Evolutionary conservation across 2,329 filamentous ascomycete genomes (phyloP).

Genomic region (Fusarium foetens): DNA sequence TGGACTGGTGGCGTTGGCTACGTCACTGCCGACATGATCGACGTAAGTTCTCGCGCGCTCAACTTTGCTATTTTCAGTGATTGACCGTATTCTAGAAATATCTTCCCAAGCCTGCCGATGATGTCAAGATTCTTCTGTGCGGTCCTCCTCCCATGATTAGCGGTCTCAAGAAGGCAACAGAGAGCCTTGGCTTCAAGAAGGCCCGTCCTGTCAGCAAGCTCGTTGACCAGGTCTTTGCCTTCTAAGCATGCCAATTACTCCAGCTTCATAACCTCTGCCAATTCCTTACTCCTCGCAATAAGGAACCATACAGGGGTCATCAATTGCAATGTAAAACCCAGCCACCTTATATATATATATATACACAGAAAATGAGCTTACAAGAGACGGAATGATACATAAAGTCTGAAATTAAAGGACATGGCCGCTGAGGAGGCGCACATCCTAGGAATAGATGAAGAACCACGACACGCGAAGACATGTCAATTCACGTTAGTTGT

Average conservation of each 20-base stretch:
- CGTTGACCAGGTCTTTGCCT: conserved; percentile 97
- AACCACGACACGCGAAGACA: conserved; percentile 11
- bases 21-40: conserved; percentile 95
- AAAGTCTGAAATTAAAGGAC: background rate
- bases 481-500: conserved; percentile 15
- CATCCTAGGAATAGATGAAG: background rate
- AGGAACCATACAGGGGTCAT: background rate
- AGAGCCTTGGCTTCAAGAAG: conserved; percentile 90
- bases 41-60: conserved; percentile 61
- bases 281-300: background rate
- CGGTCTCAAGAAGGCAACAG: conserved; percentile 95
- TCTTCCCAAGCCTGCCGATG: conserved; percentile 82
- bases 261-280: background rate
- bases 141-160: conserved; percentile 97
- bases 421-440: background rate
- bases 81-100: conserved; percentile 65
- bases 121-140: conserved; percentile 94
- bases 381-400: conserved; percentile 13
- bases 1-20: conserved; percentile 96
- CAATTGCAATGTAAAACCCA: conserved; percentile 12
- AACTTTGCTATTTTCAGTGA: conserved; percentile 24
- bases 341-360: background rate
- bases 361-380: conserved; percentile 25
- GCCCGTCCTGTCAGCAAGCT: conserved; percentile 96
- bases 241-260: conserved; percentile 56